These are phyloP conservation scores for Pythium scleroteichum DNA, from an alignment of 352 stramenopile species.

Conservation along the genomic window DNA sequence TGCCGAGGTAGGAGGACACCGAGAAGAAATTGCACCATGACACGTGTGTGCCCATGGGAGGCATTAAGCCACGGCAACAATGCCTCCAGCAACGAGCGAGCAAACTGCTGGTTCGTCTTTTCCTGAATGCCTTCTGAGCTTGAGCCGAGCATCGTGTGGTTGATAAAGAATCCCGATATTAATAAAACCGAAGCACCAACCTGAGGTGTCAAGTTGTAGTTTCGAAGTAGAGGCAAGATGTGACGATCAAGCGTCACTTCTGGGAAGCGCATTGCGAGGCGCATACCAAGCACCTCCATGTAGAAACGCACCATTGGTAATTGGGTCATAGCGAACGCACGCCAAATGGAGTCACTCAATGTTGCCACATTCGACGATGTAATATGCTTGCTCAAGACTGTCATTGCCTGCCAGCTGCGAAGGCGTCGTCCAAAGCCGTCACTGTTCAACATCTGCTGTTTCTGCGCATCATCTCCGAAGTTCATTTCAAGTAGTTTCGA, in stretches of 20 bases:
- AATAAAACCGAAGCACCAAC: constrained; percentile 66
- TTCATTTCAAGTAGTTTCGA: constrained; percentile 44
- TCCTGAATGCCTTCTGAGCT: constrained; percentile 35
- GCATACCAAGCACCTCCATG: constrained; percentile 85
- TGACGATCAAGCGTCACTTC: constrained; percentile 35
- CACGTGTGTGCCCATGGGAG: constrained; percentile 80
- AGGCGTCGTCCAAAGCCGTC: constrained; percentile 78
- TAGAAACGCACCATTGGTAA: constrained; percentile 74
- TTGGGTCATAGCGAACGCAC: constrained; percentile 60
- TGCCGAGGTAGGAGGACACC: constrained; percentile 64
- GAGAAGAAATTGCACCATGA: constrained; percentile 75
- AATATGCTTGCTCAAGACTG: constrained; percentile 62
- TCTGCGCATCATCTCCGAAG: constrained; percentile 58
- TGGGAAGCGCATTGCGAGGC: constrained; percentile 55
- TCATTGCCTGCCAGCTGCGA: constrained; percentile 79
- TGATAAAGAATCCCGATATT: constrained; percentile 37
- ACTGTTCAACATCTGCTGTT: constrained; percentile 86
- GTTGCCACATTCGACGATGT: constrained; percentile 25
- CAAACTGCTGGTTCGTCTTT: constrained; percentile 13
- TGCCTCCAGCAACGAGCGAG: constrained; percentile 41
- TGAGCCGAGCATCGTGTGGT: constrained; percentile 20
- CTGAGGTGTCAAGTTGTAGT: constrained; percentile 77
- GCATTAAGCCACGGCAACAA: constrained; percentile 80
- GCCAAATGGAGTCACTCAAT: constrained; percentile 44
- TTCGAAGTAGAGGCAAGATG: constrained; percentile 59